Evolutionary conservation across 202 grass and related monocot genomes (phyloP), one percentile per base, ranked within the genome.

Genomic region (Dendrocalamus latiflorus): DNA sequence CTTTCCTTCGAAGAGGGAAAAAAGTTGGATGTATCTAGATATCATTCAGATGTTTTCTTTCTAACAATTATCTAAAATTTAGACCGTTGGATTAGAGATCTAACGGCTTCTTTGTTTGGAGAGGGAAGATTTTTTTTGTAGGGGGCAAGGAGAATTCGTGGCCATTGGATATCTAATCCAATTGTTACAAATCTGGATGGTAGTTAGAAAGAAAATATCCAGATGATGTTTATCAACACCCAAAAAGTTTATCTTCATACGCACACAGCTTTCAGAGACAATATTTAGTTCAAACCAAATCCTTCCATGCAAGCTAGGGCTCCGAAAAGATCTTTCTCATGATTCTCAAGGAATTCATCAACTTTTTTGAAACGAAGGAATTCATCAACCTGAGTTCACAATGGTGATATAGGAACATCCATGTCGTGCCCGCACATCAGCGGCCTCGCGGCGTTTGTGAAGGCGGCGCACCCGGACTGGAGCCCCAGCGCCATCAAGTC

Each of bases 401-500:
- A 63, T 43, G 20, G 15, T 42, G 79, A 68, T 68, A 76, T 89
- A 91, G 89, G 92, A 44, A 92, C 93, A 17, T 95, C 93, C 57
- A 89, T 88, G 90, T 90, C 93, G 44, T 91, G 89, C 70, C 89
- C 93, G n/a, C 93, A 95, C 81, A 89, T 95, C 47, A 83, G 89
- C 55, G 93, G 93, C 30, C 77, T 95, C 6, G 88, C 83, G 36
- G 90, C 88, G 51, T 91, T 95, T 66, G 44, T 95, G 30, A 95
- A 84, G 88, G 88, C 76, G 73, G 81, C 85, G 34, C 88, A 90
- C 88, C 90, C 88, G 15, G 86, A 92, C 54, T 95, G 90, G 93
- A 91, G 89, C 93, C 93, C 93, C 7, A 85, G 89, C 81, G 86
- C 90, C 7, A 78, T 92, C 83, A 95, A 95, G 82, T 95, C 93